These are phyloP conservation scores for Ceratocystis cacaofunesta DNA, from an alignment of 2,329 filamentous ascomycete species.

Conservation along the genomic window DNA sequence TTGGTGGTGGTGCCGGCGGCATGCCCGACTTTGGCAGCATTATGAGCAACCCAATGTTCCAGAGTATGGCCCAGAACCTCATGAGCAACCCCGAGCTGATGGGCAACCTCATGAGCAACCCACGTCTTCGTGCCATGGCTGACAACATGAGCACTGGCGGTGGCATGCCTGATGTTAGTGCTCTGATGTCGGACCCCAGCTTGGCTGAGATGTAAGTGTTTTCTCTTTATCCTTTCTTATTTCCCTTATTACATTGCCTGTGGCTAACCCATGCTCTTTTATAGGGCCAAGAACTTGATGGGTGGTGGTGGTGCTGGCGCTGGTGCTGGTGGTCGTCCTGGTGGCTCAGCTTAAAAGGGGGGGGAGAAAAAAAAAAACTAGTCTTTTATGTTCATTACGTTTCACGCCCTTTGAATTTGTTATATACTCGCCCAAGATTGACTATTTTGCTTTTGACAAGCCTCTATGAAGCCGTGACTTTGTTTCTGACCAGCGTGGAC, in stretches of 20 bases:
- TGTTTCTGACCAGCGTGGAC: not conserved
- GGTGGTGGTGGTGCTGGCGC: constrained; percentile 25
- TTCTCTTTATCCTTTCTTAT: not conserved
- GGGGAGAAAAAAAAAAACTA: not conserved
- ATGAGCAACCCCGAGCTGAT: constrained; percentile 95
- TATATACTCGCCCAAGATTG: not conserved
- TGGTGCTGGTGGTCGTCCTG: constrained; percentile 21
- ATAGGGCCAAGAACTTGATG: constrained; percentile 35
- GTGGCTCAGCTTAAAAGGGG: constrained; percentile 10
- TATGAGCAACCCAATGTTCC: constrained; percentile 98
- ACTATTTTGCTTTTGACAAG: not conserved
- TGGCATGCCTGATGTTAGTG: constrained; percentile 76
- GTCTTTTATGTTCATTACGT: not conserved
- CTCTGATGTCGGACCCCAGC: constrained; percentile 80
- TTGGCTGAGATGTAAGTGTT: constrained; percentile 79
- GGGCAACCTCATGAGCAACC: constrained; percentile 88
- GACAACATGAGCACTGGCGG: constrained; percentile 56
- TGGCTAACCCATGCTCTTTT: constrained; percentile 5
- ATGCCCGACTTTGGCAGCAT: constrained; percentile 79
- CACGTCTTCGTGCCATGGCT: constrained; percentile 74
- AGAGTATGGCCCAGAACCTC: constrained; percentile 88
- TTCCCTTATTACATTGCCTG: not conserved
- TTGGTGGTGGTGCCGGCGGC: constrained; percentile 56
- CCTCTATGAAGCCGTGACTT: not conserved
- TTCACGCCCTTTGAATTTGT: not conserved